These are phyloP conservation scores for Trichophyton rubrum DNA, from an alignment of 2,329 filamentous ascomycete species.

Conservation along the genomic window DNA sequence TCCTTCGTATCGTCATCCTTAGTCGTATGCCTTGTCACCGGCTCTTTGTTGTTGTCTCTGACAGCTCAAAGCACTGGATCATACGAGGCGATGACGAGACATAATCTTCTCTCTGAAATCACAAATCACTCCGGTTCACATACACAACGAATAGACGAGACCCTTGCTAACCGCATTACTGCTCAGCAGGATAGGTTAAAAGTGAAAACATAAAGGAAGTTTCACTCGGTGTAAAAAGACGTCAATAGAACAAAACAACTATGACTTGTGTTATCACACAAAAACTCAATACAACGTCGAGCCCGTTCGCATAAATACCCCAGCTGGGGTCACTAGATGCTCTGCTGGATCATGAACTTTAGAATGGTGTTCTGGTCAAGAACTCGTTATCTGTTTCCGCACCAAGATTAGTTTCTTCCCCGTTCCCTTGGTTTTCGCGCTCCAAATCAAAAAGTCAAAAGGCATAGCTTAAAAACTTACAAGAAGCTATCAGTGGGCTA, in stretches of 20 bases:
- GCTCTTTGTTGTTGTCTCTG: neutral
- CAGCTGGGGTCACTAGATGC: too few species aligned
- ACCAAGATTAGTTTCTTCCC: neutral
- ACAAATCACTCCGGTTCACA: neutral
- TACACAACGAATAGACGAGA: neutral
- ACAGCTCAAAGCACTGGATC: neutral
- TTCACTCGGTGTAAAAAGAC: too few species aligned
- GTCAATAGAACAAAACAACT: too few species aligned
- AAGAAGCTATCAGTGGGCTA: neutral
- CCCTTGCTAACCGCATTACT: neutral
- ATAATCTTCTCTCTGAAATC: slow-evolving; percentile 14
- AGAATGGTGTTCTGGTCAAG: too few species aligned
- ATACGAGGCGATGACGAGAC: slow-evolving; percentile 10
- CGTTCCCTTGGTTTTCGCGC: neutral
- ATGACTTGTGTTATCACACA: too few species aligned
- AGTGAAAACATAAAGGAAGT: too few species aligned
- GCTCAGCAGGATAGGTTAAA: neutral
- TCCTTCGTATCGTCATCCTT: slow-evolving; percentile 87
- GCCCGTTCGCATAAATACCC: too few species aligned
- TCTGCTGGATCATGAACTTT: too few species aligned
- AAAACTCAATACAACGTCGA: too few species aligned
- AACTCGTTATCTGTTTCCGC: neutral
- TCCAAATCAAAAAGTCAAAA: too few species aligned
- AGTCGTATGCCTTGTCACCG: slow-evolving; percentile 53
- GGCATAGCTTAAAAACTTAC: neutral